Evolutionary conservation across 2,329 filamentous ascomycete species (phyloP).

Genomic region (Zalaria obscura): DNA sequence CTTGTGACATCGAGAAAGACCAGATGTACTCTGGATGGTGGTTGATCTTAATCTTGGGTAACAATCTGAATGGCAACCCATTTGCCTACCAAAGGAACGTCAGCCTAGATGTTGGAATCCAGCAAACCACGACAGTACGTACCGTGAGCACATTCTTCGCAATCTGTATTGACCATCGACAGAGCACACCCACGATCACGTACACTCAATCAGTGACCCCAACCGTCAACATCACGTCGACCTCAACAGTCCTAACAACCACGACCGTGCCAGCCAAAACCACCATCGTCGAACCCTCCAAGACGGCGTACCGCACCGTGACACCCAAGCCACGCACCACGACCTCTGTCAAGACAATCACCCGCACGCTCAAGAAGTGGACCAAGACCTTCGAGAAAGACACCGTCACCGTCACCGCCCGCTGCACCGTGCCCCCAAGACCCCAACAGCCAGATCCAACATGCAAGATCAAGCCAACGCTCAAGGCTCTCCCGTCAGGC

Average conservation of each 20-base stretch:
- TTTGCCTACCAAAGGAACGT: constrained; percentile 9
- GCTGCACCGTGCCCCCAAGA: constrained; percentile 21
- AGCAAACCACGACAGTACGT: constrained; percentile 4
- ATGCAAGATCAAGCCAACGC: constrained; percentile 20
- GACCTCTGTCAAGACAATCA: constrained; percentile 1
- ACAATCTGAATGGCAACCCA: constrained; percentile 9
- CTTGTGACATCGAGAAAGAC: constrained; percentile 8
- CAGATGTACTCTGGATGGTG: constrained; percentile 9
- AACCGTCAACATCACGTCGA: constrained; percentile 6
- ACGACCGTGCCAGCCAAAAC: not conserved
- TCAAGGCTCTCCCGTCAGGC: constrained; percentile 10
- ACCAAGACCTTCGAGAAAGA: constrained; percentile 8
- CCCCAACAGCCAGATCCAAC: constrained; percentile 19
- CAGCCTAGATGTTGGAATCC: constrained; percentile 4
- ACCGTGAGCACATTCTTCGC: not conserved
- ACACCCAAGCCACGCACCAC: constrained; percentile 1
- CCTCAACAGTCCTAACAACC: not conserved
- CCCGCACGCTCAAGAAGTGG: constrained; percentile 7
- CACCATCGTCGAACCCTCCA: constrained; percentile 4
- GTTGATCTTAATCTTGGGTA: constrained; percentile 7
- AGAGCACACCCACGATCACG: constrained; percentile 7
- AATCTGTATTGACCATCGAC: constrained; percentile 6
- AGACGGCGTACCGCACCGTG: constrained; percentile 4
- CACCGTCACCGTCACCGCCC: constrained; percentile 20
- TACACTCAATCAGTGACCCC: constrained; percentile 8